Percentiles rank a stretch among this genome's conserved stretches.
These are phyloP conservation scores for Phytophthora vignae DNA, from an alignment of 352 stramenopile genomes.

Conservation along the genomic window DNA sequence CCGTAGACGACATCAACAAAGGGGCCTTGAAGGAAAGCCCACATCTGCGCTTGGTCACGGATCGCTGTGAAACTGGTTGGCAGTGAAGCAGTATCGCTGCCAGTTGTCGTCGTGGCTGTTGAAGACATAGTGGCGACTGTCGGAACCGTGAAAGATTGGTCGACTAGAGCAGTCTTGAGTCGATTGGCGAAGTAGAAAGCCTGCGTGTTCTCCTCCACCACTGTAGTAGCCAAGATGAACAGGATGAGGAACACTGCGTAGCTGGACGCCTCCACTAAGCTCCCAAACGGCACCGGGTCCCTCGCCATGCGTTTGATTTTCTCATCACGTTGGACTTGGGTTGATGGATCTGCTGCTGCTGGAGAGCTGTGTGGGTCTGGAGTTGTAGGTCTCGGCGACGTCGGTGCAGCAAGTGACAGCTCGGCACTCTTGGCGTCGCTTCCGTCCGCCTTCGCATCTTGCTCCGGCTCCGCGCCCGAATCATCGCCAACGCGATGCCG, in stretches of 20 bases:
- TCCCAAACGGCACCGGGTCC: slow-evolving; percentile 57
- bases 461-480: slow-evolving; percentile 19
- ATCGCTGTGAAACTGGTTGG: slow-evolving; percentile 63
- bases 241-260: slow-evolving; percentile 66
- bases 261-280: slow-evolving; percentile 53
- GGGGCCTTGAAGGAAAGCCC: slow-evolving; percentile 68
- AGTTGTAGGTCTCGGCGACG: slow-evolving; percentile 17
- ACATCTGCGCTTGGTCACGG: slow-evolving; percentile 66
- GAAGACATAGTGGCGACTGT: slow-evolving; percentile 15
- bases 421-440: slow-evolving; percentile 39
- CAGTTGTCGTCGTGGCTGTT: slow-evolving; percentile 24
- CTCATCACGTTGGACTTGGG: slow-evolving; percentile 39
- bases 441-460: slow-evolving; percentile 22
- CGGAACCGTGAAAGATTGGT: slow-evolving; percentile 55
- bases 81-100: slow-evolving; percentile 10
- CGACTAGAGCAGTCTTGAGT: slow-evolving; percentile 53
- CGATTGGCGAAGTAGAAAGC: slow-evolving; percentile 76
- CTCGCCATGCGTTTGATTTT: slow-evolving; percentile 51
- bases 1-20: slow-evolving; percentile 69
- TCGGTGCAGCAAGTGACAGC: slow-evolving; percentile 32
- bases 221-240: slow-evolving; percentile 60
- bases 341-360: slow-evolving; percentile 6
- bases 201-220: slow-evolving; percentile 55
- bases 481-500: slow-evolving; percentile 42
- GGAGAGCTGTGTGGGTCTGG: slow-evolving; percentile 5